phyloP scores from a whole-genome alignment of 129 eudicot genomes.

The Solidago caesia region DNA sequence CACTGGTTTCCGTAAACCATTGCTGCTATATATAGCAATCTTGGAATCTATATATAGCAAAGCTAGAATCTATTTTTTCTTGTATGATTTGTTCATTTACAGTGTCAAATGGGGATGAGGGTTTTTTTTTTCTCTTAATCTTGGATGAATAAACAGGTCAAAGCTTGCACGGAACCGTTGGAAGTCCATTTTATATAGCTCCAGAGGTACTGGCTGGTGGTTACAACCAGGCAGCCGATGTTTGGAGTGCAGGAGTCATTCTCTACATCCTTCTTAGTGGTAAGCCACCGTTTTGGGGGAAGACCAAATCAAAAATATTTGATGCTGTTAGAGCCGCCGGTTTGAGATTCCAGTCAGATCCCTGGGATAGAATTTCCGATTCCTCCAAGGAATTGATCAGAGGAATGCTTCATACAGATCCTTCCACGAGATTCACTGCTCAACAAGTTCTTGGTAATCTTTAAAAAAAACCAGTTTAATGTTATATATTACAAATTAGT shows the following conservation, averaged over 20 bases:
- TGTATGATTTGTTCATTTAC: background rate
- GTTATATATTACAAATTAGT: background rate
- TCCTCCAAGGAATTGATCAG: constrained; percentile 71
- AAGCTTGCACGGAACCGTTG: constrained; percentile 74
- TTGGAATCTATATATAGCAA: background rate
- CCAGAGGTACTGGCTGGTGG: constrained; percentile 88
- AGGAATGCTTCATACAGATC: constrained; percentile 73
- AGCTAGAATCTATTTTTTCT: background rate
- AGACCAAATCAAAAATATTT: constrained; percentile 65
- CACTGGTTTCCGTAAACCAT: background rate
- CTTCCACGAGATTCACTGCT: constrained; percentile 60
- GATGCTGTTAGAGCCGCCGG: constrained; percentile 78
- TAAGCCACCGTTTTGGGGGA: constrained; percentile 88
- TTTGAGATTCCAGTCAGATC: constrained; percentile 62
- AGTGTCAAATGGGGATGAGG: background rate
- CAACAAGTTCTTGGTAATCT: constrained; percentile 72
- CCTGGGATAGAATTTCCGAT: constrained; percentile 58
- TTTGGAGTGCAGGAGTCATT: constrained; percentile 86
- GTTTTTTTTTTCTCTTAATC: background rate
- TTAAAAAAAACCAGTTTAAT: constrained; percentile 3
- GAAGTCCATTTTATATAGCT: constrained; percentile 92
- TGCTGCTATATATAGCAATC: background rate
- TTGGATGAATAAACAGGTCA: constrained; percentile 47
- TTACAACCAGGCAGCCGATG: constrained; percentile 81
- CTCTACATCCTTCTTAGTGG: constrained; percentile 85